Conservation (phyloP, 176 grass and related monocot genomes). For the Eleusine coracana region DNA sequence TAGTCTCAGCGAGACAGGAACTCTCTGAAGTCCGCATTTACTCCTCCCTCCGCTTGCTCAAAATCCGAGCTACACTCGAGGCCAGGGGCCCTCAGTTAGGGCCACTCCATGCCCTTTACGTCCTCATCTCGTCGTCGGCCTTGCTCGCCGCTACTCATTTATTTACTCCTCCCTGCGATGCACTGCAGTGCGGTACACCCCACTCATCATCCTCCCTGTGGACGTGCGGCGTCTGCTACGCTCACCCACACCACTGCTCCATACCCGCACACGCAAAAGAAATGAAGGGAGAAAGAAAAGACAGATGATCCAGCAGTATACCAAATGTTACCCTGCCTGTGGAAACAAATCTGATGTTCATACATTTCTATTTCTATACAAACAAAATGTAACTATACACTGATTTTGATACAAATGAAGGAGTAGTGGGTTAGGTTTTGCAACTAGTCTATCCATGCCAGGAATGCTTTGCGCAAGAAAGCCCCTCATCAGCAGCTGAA, state of each 20-base stretch:
- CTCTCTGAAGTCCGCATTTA: constrained; percentile 50
- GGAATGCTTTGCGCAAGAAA: background rate
- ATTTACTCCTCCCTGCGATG: background rate
- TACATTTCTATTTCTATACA: background rate
- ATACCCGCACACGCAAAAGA: background rate
- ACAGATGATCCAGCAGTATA: background rate
- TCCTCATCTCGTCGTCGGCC: constrained; percentile 28
- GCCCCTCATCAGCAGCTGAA: background rate
- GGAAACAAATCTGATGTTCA: background rate
- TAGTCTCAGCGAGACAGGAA: constrained; percentile 38
- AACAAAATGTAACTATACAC: background rate
- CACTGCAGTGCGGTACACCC: background rate
- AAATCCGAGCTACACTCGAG: constrained; percentile 48
- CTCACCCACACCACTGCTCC: background rate
- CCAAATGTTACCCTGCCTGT: too few relatives aligned
- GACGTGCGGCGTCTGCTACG: constrained; percentile 18
- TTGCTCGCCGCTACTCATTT: background rate
- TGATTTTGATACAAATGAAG: background rate
- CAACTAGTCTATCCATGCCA: background rate
- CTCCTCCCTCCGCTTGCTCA: constrained; percentile 36
- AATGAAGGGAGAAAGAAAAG: background rate
- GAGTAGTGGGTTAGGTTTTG: background rate
- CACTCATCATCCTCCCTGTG: constrained; percentile 12
- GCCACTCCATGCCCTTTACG: constrained; percentile 16
- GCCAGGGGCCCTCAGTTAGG: constrained; percentile 36